phyloP scores from a whole-genome alignment of 345 rosid genomes.

The Brassica napus region Da-Ae NC_063436.1:12881001-12881500 shows the following conservation, averaged over 20 bases:
- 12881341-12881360: constrained; percentile 39
- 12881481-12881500: constrained; percentile 46
- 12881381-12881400: background rate
- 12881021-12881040: constrained; percentile 43
- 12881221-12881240: constrained; percentile 44
- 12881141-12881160: background rate
- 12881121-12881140: constrained; percentile 29
- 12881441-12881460: constrained; percentile 29
- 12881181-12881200: background rate
- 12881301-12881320: constrained; percentile 34
- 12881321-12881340: constrained; percentile 42
- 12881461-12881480: constrained; percentile 39
- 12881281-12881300: constrained; percentile 36
- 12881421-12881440: background rate
- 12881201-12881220: constrained; percentile 35
- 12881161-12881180: background rate
- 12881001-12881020: constrained; percentile 50
- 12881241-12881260: constrained; percentile 43
- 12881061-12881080: constrained; percentile 45
- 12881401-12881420: background rate
- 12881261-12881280: constrained; percentile 27
- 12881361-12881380: constrained; percentile 11
- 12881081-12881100: constrained; percentile 45
- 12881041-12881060: constrained; percentile 44
- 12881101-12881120: constrained; percentile 43